Evolutionary conservation across 2,329 filamentous ascomycete genomes (phyloP).

Genomic region (Mollisiaceae sp.): DNA sequence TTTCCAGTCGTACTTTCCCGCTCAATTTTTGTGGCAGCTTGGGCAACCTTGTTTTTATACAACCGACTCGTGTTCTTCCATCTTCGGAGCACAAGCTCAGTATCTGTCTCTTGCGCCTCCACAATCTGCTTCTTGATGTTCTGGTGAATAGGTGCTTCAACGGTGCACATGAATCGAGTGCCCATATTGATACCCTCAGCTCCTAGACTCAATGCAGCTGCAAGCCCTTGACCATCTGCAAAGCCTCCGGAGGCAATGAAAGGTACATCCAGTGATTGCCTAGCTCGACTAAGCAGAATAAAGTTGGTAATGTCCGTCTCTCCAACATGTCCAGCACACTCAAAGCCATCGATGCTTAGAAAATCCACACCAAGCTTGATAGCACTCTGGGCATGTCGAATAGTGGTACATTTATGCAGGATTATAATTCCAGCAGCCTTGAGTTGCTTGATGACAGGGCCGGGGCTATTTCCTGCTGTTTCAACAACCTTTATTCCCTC

Average conservation of each 20-base stretch:
- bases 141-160: constrained; percentile 88
- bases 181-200: constrained; percentile 99
- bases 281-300: constrained; percentile 82
- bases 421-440: constrained; percentile 81
- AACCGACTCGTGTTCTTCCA: constrained; percentile 93
- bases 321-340: constrained; percentile 90
- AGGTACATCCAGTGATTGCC: constrained; percentile 82
- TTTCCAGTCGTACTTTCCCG: constrained; percentile 81
- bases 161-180: constrained; percentile 94
- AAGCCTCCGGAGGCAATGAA: constrained; percentile 98
- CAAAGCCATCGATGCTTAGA: constrained; percentile 94
- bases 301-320: constrained; percentile 90
- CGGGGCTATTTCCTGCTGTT: constrained; percentile 88
- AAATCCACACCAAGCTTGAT: constrained; percentile 97
- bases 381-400: constrained; percentile 88
- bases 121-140: constrained; percentile 97
- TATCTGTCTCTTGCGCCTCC: constrained; percentile 86
- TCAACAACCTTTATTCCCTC: constrained; percentile 92
- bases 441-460: constrained; percentile 86
- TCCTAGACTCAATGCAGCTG: constrained; percentile 86
- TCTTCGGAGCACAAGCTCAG: constrained; percentile 81
- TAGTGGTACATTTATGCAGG: constrained; percentile 97
- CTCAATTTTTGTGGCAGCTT: constrained; percentile 83
- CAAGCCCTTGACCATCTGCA: constrained; percentile 90
- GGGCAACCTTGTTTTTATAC: constrained; percentile 88